Base-by-base conservation (phyloP, 495 filamentous ascomycete species). In the Hypoxylon crocopeplum region DNA sequence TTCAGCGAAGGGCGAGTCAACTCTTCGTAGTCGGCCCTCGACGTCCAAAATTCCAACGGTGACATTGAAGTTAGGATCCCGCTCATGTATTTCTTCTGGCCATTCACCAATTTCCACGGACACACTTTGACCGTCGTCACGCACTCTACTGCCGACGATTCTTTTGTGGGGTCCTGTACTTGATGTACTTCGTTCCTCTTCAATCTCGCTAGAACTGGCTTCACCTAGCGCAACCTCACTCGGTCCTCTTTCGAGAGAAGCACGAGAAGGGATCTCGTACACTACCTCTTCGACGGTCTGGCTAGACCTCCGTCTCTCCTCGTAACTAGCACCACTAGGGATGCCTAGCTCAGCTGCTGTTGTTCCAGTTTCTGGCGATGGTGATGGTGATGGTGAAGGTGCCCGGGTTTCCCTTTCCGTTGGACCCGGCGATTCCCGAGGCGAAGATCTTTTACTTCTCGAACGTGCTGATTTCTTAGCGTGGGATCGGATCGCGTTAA, bases 401-500 rank as follows among this genome's bases (percentile, higher is more conserved):
- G 10, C 12, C 20, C 22, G 38, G 8, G 30, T 13, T 24, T 32
- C 17, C 11, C 19, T 22, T 32, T 7, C 16, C 30, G 7, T n/a
- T 22, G 4, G 42, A 13, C n/a, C 12, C 7, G 17, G 27, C 2
- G 20, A 27, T 13, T 22, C 57, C n/a, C n/a, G 44, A 17, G n/a
- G 48, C 11, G 50, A 45, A 45, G 49, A 30, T 34, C 38, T 33
- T 37, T 5, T 21, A n/a, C 30, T 38, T 21, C 11, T 17, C 17
- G 27, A 36, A 49, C 20, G 15, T 19, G 45, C 3, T 48, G 15
- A 29, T 24, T 34, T 11, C 13, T 16, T 29, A 17, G 37, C 15
- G 36, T 54, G 15, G 13, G 60, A 58, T 42, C 37, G 36, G 8
- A 58, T 54, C 38, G 37, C 29, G 8, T 45, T 27, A 16, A 44